Evolutionary conservation across 495 filamentous ascomycete species (phyloP).

Genomic region (Chlorociboria aeruginascens): DNA sequence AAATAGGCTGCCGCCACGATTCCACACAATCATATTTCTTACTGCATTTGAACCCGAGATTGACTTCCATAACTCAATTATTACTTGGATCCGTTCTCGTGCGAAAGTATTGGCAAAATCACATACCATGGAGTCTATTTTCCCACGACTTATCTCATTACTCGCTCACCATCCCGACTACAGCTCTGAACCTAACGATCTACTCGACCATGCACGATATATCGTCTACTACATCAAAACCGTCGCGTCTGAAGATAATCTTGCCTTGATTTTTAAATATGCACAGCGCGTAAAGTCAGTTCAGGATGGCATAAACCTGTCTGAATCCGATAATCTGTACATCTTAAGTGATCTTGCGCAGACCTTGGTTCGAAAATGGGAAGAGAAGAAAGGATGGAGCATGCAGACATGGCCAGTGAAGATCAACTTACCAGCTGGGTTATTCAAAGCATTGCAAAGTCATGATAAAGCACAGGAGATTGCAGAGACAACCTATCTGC

Average conservation of each 20-base stretch:
- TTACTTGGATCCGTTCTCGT: conserved; percentile 83
- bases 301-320: conserved; percentile 56
- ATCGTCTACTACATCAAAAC: conserved; percentile 78
- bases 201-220: conserved; percentile 73
- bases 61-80: conserved; percentile 54
- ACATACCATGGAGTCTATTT: conserved; percentile 67
- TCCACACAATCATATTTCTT: conserved; percentile 79
- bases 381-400: conserved; percentile 61
- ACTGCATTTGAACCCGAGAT: conserved; percentile 76
- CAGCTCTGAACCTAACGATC: conserved; percentile 48
- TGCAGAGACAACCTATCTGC: conserved; percentile 70
- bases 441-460: conserved; percentile 63
- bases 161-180: conserved; percentile 96
- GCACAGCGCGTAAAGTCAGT: conserved; percentile 89
- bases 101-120: conserved; percentile 43
- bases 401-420: conserved; percentile 77
- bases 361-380: conserved; percentile 68
- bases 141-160: conserved; percentile 73
- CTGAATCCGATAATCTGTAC: conserved; percentile 58
- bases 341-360: conserved; percentile 83
- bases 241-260: conserved; percentile 74
- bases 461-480: conserved; percentile 73
- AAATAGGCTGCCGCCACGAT: conserved; percentile 56
- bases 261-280: conserved; percentile 81
- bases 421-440: conserved; percentile 60